Percentiles rank a stretch among this genome's conserved stretches.
These are phyloP conservation scores for Omphalotus guepiniiformis DNA, from an alignment of 768 basidiomycete species.

Conservation along the genomic window DNA sequence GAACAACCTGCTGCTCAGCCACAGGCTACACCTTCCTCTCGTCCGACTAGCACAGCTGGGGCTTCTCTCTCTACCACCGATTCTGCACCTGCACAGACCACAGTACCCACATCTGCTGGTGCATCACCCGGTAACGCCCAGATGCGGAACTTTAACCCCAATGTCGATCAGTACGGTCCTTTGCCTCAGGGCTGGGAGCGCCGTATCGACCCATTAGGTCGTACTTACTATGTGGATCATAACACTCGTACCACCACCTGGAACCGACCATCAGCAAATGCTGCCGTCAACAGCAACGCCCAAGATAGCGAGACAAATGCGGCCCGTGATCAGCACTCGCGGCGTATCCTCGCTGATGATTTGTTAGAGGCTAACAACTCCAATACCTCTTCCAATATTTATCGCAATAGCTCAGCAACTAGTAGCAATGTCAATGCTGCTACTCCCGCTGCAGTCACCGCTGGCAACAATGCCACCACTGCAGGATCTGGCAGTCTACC, in stretches of 20 bases:
- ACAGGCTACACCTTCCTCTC: slow-evolving; percentile 21
- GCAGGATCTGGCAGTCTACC: slow-evolving; percentile 84
- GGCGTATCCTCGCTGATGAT: slow-evolving; percentile 80
- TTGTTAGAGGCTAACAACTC: slow-evolving; percentile 70
- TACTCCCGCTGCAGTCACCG: slow-evolving; percentile 48
- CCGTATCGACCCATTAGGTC: slow-evolving; percentile 90
- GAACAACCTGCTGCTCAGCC: slow-evolving; percentile 21
- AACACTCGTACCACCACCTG: slow-evolving; percentile 97
- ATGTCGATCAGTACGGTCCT: slow-evolving; percentile 90
- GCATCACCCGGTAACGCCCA: slow-evolving; percentile 31
- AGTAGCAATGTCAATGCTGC: slow-evolving; percentile 32
- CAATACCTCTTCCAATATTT: slow-evolving; percentile 24
- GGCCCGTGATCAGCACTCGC: slow-evolving; percentile 81
- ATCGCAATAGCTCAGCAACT: slow-evolving; percentile 29
- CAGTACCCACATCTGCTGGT: slow-evolving; percentile 21
- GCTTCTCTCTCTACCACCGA: slow-evolving; percentile 18
- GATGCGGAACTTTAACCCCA: slow-evolving; percentile 88
- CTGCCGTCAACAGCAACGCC: slow-evolving; percentile 62
- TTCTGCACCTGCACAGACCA: slow-evolving; percentile 20
- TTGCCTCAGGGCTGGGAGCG: slow-evolving; percentile 95
- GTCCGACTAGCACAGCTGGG: slow-evolving; percentile 23
- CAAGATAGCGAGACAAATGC: slow-evolving; percentile 81
- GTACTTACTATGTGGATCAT: slow-evolving; percentile 99
- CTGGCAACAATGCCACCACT: slow-evolving; percentile 48
- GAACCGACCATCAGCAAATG: slow-evolving; percentile 84